Evolutionary conservation across 2,329 filamentous ascomycete genomes (phyloP).

Genomic region (Fusarium sp.): DNA sequence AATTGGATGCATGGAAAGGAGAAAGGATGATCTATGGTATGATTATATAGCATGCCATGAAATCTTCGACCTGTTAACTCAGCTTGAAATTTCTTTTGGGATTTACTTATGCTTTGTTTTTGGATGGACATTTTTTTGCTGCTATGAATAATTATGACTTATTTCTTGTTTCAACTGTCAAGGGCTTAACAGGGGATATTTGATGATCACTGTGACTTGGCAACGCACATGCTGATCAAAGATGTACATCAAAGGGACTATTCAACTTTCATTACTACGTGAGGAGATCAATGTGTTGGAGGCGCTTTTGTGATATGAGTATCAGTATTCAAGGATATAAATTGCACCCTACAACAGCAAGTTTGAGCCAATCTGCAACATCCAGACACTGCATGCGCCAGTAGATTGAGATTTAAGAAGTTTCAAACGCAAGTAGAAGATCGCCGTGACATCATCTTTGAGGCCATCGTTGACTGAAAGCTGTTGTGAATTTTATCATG

Average conservation of each 20-base stretch:
- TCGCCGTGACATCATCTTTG: background rate
- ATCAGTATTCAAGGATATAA: background rate
- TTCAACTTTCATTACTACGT: background rate
- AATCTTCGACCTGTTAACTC: slow-evolving; percentile 1
- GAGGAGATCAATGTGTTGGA: background rate
- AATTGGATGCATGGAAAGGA: slow-evolving; percentile 32
- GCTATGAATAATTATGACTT: slow-evolving; percentile 36
- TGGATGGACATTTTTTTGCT: slow-evolving; percentile 13
- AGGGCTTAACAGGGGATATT: background rate
- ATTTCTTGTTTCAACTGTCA: slow-evolving; percentile 14
- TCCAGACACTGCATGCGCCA: background rate
- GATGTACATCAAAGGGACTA: slow-evolving; percentile 8
- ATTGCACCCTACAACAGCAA: background rate
- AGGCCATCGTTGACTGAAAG: background rate
- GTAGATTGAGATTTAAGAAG: background rate
- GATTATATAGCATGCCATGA: background rate
- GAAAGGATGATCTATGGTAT: slow-evolving; percentile 20
- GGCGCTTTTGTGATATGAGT: background rate
- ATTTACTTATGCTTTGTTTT: slow-evolving; percentile 11
- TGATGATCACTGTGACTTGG: background rate
- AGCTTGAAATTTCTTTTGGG: slow-evolving; percentile 6
- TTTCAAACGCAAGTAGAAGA: background rate
- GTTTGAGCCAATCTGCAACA: background rate
- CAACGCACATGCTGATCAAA: background rate
- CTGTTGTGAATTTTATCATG: background rate